phyloP scores from a whole-genome alignment of 768 basidiomycete species.

The Leccinellum luteum region DNA sequence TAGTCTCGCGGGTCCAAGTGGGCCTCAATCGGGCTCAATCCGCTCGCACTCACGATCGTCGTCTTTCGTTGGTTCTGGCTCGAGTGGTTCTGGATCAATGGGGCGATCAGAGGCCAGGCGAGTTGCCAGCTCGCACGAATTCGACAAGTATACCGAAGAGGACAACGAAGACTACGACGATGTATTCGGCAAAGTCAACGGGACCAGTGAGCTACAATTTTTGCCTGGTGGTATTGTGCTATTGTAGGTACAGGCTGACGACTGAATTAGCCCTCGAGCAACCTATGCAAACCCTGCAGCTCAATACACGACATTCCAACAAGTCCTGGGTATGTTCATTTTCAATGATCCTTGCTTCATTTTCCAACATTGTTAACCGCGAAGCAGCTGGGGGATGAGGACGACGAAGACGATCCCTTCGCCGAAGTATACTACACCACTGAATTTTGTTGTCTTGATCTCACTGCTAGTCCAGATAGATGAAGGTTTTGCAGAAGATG shows the following conservation, averaged over 20 bases:
- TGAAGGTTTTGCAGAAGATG: constrained; percentile 89
- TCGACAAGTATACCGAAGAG: constrained; percentile 84
- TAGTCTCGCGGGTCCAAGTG: constrained; percentile 39
- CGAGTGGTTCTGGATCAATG: constrained; percentile 49
- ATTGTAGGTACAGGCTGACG: neutral
- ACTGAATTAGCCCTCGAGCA: constrained; percentile 49
- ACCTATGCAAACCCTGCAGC: constrained; percentile 70
- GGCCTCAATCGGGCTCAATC: constrained; percentile 25
- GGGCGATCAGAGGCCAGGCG: constrained; percentile 64
- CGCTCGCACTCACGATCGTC: constrained; percentile 58
- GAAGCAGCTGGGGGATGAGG: constrained; percentile 71
- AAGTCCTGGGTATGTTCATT: constrained; percentile 72
- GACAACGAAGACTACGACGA: constrained; percentile 95
- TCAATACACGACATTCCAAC: constrained; percentile 84
- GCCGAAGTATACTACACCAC: constrained; percentile 60
- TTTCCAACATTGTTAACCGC: neutral
- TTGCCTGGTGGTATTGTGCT: neutral
- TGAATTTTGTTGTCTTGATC: neutral
- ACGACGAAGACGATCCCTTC: constrained; percentile 95
- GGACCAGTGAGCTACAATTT: constrained; percentile 50
- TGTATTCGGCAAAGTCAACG: constrained; percentile 80
- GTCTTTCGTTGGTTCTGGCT: constrained; percentile 45
- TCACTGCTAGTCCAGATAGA: constrained; percentile 59
- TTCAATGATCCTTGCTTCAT: constrained; percentile 8
- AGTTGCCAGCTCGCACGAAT: constrained; percentile 56